Evolutionary conservation across 805 yeast genomes (phyloP).

Genomic region (Candida parachauliodes): DNA sequence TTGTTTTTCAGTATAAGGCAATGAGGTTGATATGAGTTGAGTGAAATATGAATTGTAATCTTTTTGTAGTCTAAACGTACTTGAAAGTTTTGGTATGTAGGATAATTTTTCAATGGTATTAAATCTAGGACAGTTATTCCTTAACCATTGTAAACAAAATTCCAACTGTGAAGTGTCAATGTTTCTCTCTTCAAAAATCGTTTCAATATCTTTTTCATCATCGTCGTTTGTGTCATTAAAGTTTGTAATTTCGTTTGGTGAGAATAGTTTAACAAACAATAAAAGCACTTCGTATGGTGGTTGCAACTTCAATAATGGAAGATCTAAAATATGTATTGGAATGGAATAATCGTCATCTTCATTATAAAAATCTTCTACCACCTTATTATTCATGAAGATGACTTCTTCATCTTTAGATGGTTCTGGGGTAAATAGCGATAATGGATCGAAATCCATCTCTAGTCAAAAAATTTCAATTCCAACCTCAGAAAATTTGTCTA

Average conservation of each 20-base stretch:
- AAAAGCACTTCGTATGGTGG: conserved; percentile 48
- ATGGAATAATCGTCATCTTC: conserved; percentile 20
- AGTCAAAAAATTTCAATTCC: background rate
- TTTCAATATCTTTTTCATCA: conserved; percentile 11
- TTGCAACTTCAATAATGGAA: conserved; percentile 46
- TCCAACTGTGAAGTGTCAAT: conserved; percentile 23
- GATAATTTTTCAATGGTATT: conserved; percentile 18
- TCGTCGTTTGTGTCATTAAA: conserved; percentile 25
- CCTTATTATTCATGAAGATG: background rate
- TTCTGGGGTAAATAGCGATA: conserved; percentile 34
- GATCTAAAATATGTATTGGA: conserved; percentile 53
- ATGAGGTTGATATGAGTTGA: conserved; percentile 43
- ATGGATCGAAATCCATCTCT: conserved; percentile 40
- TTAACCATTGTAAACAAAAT: conserved; percentile 44
- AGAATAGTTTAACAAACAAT: conserved; percentile 45
- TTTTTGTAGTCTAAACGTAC: conserved; percentile 21
- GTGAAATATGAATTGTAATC: conserved; percentile 49
- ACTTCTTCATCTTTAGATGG: conserved; percentile 3
- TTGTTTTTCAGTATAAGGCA: conserved; percentile 44
- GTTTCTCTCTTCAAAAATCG: conserved; percentile 30
- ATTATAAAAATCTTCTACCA: conserved; percentile 6
- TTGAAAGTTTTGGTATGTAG: conserved; percentile 24
- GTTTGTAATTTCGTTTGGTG: conserved; percentile 49
- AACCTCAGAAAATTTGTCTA: too few relatives aligned
- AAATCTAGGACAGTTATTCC: conserved; percentile 28